A percentile compares a stretch with the other conserved stretches of the same genome.
Evolutionary conservation across 371 early-diverging fungal genomes (phyloP).

Genomic region (Batkoa obscura): DNA sequence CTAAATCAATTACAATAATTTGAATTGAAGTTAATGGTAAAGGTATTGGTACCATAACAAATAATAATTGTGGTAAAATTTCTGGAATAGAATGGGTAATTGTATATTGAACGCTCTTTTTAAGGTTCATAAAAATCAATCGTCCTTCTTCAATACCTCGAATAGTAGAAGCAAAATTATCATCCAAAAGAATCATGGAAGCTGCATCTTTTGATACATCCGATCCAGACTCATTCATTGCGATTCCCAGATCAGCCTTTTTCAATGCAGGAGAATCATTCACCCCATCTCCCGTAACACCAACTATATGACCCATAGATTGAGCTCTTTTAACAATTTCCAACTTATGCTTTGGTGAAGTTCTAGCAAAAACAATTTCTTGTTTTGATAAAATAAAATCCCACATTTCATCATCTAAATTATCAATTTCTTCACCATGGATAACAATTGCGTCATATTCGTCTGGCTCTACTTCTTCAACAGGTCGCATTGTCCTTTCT

Average conservation of each 20-base stretch:
- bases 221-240: conserved; percentile 85
- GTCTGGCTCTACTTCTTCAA: conserved; percentile 40
- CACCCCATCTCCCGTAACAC: conserved; percentile 87
- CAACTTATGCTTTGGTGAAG: conserved; percentile 76
- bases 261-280: conserved; percentile 90
- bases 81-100: conserved; percentile 74
- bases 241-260: conserved; percentile 92
- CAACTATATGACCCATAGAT: conserved; percentile 69
- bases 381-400: conserved; percentile 61
- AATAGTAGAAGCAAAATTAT: conserved; percentile 11
- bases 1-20: conserved; percentile 81
- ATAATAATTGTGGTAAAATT: conserved; percentile 61
- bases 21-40: conserved; percentile 61
- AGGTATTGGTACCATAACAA: conserved; percentile 71
- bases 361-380: conserved; percentile 85
- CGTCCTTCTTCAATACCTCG: conserved; percentile 55
- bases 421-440: conserved; percentile 70
- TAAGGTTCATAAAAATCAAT: conserved; percentile 82
- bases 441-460: conserved; percentile 80
- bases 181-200: conserved; percentile 88
- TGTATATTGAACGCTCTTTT: conserved; percentile 84
- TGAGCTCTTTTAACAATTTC: conserved; percentile 71
- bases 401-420: conserved; percentile 67
- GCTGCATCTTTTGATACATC: conserved; percentile 96
- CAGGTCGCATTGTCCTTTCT: conserved; percentile 27